Evolutionary conservation across 371 early-diverging fungal species (phyloP), one percentile per base, ranked within the genome.

Genomic region (Mucor circinelloides): DNA sequence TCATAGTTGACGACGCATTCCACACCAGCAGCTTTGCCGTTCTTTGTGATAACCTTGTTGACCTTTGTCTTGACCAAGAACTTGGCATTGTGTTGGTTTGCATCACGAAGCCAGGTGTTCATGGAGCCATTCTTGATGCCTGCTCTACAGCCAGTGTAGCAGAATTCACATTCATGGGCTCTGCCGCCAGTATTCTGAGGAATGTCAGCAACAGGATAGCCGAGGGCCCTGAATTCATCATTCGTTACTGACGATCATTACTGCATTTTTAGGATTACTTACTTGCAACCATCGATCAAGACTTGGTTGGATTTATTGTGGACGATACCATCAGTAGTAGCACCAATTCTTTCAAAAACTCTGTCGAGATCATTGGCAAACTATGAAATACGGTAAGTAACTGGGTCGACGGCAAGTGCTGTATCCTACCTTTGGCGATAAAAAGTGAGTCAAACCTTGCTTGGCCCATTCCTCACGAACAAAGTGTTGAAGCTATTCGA

Each of bases 401-500:
- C 3, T 28, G 57, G 17, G 27, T 10, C 13, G 9, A 63, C n/a
- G 17, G 8, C 21, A 25, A 25, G 23, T 9, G 23, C 21, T 7
- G 9, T 9, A 12, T 3, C 23, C 57, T 62, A 70, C 70, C 48
- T 65, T 61, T 19, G 80, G 75, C 3, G 89, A 79, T 2, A 69
- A 59, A 64, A 92, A 90, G 65, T 87, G 72, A 36, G 80, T 65
- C 1, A 93, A 76, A 13, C 90, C 88, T 60, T 74, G 63, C 21
- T 79, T 80, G 6, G 89, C 85, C 93, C 93, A 93, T 69, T 93
- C 92, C 70, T 88, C 83, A n/a, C 92, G 87, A 36, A 89, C 81
- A 67, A 72, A 82, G 63, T 87, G 71, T 56, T 89, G 91, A 12
- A 79, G 80, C 82, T 50, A 2, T 19, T 3, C 1, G 1, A 25